Percentiles rank a stretch among this genome's conserved stretches.
Evolutionary conservation across 768 basidiomycete species (phyloP).

Genomic region (Lactifluus subvellereus): DNA sequence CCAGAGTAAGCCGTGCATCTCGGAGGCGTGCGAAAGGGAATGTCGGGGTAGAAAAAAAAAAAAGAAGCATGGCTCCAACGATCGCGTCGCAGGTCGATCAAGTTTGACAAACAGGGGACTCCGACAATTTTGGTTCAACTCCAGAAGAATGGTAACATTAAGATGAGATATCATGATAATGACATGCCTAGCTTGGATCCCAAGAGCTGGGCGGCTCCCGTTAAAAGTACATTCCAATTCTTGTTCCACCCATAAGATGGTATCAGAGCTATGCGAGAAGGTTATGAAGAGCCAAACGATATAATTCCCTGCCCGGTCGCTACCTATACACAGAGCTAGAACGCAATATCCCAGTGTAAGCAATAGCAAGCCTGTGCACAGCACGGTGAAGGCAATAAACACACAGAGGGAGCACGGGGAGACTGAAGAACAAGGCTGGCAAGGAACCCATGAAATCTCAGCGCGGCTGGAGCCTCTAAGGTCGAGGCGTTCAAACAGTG

Average conservation of each 20-base stretch:
- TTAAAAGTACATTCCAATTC: not conserved
- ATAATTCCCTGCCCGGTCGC: not conserved
- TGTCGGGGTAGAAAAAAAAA: constrained; percentile 7
- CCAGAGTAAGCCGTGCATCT: not conserved
- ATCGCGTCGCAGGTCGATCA: constrained; percentile 5
- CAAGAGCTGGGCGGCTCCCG: not conserved
- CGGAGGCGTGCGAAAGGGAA: not conserved
- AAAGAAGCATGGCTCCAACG: not conserved
- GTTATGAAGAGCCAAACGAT: not conserved
- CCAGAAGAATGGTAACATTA: constrained; percentile 1
- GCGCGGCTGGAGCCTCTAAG: not conserved
- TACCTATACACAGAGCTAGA: not conserved
- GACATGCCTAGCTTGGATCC: not conserved
- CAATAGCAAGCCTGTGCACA: not conserved
- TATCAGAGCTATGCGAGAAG: not conserved
- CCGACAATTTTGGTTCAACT: not conserved
- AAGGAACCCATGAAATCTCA: not conserved
- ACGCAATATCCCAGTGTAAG: not conserved
- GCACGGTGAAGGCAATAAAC: not conserved
- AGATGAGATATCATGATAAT: constrained; percentile 1
- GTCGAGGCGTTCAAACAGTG: not conserved
- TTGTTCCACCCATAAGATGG: not conserved
- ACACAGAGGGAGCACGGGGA: not conserved
- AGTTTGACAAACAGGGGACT: constrained; percentile 12
- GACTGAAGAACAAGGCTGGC: constrained; percentile 7